These are phyloP conservation scores for Penicillium ochrochloron DNA, from an alignment of 495 filamentous ascomycete genomes.

Conservation along the genomic window DNA sequence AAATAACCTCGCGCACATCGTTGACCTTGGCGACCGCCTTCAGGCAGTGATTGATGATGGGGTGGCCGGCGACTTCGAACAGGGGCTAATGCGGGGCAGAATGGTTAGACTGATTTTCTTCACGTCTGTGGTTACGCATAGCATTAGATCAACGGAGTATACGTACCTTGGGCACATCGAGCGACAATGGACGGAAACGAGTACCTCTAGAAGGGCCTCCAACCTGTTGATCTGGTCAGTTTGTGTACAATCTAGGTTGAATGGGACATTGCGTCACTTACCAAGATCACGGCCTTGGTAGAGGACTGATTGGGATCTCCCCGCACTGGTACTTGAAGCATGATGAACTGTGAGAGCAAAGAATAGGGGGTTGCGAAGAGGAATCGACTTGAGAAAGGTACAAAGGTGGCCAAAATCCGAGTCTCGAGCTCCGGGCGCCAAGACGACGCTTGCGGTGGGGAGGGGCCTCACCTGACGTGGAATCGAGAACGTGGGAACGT, in stretches of 20 bases:
- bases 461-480: slow-evolving; percentile 31
- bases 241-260: slow-evolving; percentile 14
- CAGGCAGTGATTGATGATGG: slow-evolving; percentile 97
- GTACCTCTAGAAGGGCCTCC: slow-evolving; percentile 94
- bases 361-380: slow-evolving; percentile 9
- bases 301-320: slow-evolving; percentile 53
- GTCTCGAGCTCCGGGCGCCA: slow-evolving; percentile 31
- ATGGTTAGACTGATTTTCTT: slow-evolving; percentile 16
- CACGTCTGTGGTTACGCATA: background rate
- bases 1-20: slow-evolving; percentile 91
- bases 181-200: slow-evolving; percentile 91
- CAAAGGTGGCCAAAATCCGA: slow-evolving; percentile 27
- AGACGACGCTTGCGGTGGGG: slow-evolving; percentile 35
- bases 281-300: slow-evolving; percentile 75
- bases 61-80: slow-evolving; percentile 97
- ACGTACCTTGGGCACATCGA: slow-evolving; percentile 93
- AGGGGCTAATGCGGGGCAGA: slow-evolving; percentile 70
- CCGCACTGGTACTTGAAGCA: slow-evolving; percentile 56
- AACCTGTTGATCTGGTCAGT: slow-evolving; percentile 61
- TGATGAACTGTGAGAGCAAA: slow-evolving; percentile 29
- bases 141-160: slow-evolving; percentile 11
- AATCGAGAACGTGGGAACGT: slow-evolving; percentile 13
- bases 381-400: slow-evolving; percentile 12
- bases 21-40: slow-evolving; percentile 89
- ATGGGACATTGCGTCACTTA: slow-evolving; percentile 39